Conservation (phyloP, 805 yeast species). For the Sugiyamaella floridensis region DNA sequence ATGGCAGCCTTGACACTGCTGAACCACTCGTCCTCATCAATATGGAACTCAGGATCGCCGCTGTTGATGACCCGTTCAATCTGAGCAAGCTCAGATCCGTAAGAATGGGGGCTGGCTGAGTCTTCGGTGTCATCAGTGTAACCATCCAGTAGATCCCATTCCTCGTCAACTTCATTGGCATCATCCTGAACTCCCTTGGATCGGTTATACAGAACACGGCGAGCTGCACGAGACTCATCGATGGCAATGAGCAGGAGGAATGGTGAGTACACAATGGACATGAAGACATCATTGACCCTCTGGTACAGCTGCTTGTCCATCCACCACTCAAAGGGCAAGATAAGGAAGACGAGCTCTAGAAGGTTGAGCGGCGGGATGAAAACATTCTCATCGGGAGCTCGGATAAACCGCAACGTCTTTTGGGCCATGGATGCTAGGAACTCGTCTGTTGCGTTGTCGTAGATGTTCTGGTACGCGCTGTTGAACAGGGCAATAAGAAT, state of each 20-base stretch:
- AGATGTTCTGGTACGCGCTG: conserved; percentile 74
- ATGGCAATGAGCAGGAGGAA: conserved; percentile 51
- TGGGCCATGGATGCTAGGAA: conserved; percentile 79
- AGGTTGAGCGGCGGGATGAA: conserved; percentile 82
- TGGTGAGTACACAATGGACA: conserved; percentile 66
- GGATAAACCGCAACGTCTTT: conserved; percentile 71
- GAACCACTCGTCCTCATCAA: conserved; percentile 45
- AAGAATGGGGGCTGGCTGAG: conserved; percentile 36
- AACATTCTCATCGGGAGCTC: conserved; percentile 84
- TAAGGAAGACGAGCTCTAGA: conserved; percentile 51
- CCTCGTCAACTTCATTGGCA: conserved; percentile 68
- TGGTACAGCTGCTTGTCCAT: conserved; percentile 31
- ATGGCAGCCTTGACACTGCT: conserved; percentile 41
- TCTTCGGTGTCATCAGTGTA: conserved; percentile 38
- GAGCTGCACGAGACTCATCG: conserved; percentile 60
- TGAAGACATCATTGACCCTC: conserved; percentile 45
- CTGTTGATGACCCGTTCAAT: conserved; percentile 55
- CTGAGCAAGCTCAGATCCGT: conserved; percentile 27
- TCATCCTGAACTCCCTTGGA: conserved; percentile 61
- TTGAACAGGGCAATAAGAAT: conserved; percentile 79
- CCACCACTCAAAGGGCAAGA: conserved; percentile 38
- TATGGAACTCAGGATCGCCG: conserved; percentile 60
- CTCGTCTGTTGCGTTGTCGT: conserved; percentile 77
- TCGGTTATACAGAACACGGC: conserved; percentile 66
- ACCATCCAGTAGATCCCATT: conserved; percentile 82